These are phyloP conservation scores for Taxawa tesnikishii DNA, from an alignment of 2,329 filamentous ascomycete species.

Conservation along the genomic window DNA sequence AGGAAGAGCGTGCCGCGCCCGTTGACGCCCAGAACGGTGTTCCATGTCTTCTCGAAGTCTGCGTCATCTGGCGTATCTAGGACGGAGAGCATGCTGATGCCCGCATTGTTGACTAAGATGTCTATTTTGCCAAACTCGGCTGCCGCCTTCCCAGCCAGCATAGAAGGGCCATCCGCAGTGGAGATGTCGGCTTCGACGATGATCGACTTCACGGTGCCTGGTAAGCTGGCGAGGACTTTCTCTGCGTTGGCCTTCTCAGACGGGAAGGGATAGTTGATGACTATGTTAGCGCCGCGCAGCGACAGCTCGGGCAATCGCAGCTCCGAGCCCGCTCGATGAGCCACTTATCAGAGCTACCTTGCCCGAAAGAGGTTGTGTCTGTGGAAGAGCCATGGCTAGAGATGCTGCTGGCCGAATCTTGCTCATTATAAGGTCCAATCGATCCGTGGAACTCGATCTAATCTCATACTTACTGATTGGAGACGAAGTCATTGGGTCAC, in stretches of 20 bases:
- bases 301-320: conserved; percentile 32
- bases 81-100: conserved; percentile 23
- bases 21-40: conserved; percentile 29
- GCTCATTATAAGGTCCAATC: too few relatives aligned
- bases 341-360: conserved; percentile 13
- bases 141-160: conserved; percentile 23
- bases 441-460: too few relatives aligned
- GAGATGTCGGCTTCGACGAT: conserved; percentile 31
- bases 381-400: too few relatives aligned
- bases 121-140: conserved; percentile 23
- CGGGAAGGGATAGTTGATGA: conserved; percentile 36
- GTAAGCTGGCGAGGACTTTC: conserved; percentile 15
- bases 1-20: conserved; percentile 27
- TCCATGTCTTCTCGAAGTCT: too few relatives aligned
- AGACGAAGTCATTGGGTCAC: too few relatives aligned
- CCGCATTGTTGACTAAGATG: conserved; percentile 25
- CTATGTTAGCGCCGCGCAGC: conserved; percentile 32
- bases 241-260: conserved; percentile 17
- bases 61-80: conserved; percentile 24
- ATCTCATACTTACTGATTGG: too few relatives aligned
- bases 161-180: conserved; percentile 22
- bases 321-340: conserved; percentile 32
- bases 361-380: conserved; percentile 5
- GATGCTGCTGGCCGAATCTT: too few relatives aligned
- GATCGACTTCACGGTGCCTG: conserved; percentile 14